Conservation (phyloP, 2,329 filamentous ascomycete genomes). For the Chalaropsis thielavioides region DNA sequence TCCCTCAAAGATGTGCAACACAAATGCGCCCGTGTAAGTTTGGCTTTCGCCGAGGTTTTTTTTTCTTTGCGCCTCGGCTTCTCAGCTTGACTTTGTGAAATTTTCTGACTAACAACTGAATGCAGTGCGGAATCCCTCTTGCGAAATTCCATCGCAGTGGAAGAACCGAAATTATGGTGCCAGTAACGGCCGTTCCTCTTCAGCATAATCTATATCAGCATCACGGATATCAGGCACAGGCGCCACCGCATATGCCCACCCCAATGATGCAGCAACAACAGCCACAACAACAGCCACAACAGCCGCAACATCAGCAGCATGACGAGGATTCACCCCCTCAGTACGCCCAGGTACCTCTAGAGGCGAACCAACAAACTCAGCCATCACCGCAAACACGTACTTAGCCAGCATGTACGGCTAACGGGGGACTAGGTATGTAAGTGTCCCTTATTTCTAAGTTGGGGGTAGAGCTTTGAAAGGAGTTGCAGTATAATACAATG, state of each 20-base stretch:
- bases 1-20: slow-evolving; percentile 21
- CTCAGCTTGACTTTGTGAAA: neutral
- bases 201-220: slow-evolving; percentile 6
- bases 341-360: neutral
- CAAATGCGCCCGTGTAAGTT: slow-evolving; percentile 20
- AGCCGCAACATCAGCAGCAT: neutral
- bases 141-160: slow-evolving; percentile 22
- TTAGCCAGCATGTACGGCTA: neutral
- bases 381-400: neutral
- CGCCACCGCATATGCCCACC: neutral
- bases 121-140: slow-evolving; percentile 20
- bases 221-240: neutral
- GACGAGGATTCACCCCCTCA: neutral
- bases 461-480: no score
- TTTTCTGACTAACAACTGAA: slow-evolving; percentile 11
- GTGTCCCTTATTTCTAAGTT: no score
- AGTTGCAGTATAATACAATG: no score
- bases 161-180: slow-evolving; percentile 21
- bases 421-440: neutral
- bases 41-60: neutral
- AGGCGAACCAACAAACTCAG: neutral
- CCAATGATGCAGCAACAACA: neutral
- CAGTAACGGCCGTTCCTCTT: slow-evolving; percentile 8
- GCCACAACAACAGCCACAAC: neutral
- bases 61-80: neutral